Evolutionary conservation across 106 monocot species (phyloP).

Genomic region (Chionographis japonica): DNA sequence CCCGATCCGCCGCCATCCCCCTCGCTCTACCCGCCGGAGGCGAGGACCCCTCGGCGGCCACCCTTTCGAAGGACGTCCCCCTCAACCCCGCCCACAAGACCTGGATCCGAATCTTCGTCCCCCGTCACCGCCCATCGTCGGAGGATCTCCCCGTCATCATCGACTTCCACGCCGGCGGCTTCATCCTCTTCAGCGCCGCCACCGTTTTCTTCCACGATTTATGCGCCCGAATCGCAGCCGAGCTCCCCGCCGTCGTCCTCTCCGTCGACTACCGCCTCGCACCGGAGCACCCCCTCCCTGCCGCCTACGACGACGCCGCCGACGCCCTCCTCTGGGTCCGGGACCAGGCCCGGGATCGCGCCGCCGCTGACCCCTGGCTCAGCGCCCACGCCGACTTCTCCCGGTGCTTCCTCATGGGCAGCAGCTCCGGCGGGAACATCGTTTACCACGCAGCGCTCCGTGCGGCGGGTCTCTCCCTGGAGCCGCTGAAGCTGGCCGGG

Average conservation of each 20-base stretch:
- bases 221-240: slow-evolving; percentile 5
- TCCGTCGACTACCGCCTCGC: slow-evolving; percentile 30
- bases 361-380: slow-evolving; percentile 20
- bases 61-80: slow-evolving; percentile 17
- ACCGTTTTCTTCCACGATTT: slow-evolving; percentile 11
- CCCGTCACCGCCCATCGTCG: not conserved
- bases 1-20: no score
- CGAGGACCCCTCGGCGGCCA: not conserved
- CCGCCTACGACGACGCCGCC: slow-evolving; percentile 22
- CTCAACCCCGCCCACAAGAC: slow-evolving; percentile 19
- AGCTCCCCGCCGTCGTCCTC: slow-evolving; percentile 16
- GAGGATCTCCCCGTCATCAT: slow-evolving; percentile 18
- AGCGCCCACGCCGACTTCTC: slow-evolving; percentile 18
- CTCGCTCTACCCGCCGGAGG: not conserved
- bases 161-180: slow-evolving; percentile 39
- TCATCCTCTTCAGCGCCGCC: slow-evolving; percentile 30
- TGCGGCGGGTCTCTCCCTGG: not conserved
- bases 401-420: slow-evolving; percentile 23
- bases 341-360: no score
- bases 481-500: slow-evolving; percentile 7
- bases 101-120: slow-evolving; percentile 32
- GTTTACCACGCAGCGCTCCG: slow-evolving; percentile 17
- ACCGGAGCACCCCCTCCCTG: slow-evolving; percentile 22
- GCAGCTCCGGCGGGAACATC: slow-evolving; percentile 37
- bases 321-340: no score